Conservation (phyloP, 1,139 yeast species). For the Hemisphaericaspora lyxosophila region DNA sequence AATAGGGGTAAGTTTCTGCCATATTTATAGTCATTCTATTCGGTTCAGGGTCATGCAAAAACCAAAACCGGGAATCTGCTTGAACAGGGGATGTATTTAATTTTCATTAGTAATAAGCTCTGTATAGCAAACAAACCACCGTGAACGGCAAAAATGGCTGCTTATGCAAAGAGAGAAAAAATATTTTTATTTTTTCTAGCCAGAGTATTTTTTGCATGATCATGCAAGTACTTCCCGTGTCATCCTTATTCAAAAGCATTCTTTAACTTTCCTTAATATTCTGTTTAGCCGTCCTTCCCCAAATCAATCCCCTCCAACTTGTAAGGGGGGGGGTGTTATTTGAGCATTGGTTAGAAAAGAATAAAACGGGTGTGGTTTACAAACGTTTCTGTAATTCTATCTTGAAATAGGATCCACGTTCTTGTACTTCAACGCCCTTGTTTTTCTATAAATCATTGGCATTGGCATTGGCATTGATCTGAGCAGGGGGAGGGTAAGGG, state of each 20-base stretch:
- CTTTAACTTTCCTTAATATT: not conserved
- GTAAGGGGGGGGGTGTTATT: too few species aligned
- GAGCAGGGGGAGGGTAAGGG: too few species aligned
- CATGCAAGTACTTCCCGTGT: not conserved
- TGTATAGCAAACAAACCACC: not conserved
- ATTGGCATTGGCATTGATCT: too few species aligned
- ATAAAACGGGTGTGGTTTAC: too few species aligned
- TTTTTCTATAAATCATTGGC: too few species aligned
- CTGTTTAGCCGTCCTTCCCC: not conserved
- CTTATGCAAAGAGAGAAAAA: not conserved
- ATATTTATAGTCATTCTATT: conserved; percentile 5
- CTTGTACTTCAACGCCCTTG: too few species aligned
- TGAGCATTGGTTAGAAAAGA: too few species aligned
- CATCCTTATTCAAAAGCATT: not conserved
- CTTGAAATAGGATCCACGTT: too few species aligned
- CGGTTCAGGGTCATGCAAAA: not conserved
- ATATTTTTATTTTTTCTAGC: too few species aligned
- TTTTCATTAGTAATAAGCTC: not conserved
- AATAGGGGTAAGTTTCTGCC: conserved; percentile 9
- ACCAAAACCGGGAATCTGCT: too few species aligned
- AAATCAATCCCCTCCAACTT: not conserved
- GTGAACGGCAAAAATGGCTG: not conserved
- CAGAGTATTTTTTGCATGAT: not conserved
- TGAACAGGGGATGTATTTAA: not conserved
- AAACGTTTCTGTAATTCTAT: too few species aligned